Evolutionary conservation across 352 stramenopile species (phyloP).

Genomic region (Globisporangium alternatum): DNA sequence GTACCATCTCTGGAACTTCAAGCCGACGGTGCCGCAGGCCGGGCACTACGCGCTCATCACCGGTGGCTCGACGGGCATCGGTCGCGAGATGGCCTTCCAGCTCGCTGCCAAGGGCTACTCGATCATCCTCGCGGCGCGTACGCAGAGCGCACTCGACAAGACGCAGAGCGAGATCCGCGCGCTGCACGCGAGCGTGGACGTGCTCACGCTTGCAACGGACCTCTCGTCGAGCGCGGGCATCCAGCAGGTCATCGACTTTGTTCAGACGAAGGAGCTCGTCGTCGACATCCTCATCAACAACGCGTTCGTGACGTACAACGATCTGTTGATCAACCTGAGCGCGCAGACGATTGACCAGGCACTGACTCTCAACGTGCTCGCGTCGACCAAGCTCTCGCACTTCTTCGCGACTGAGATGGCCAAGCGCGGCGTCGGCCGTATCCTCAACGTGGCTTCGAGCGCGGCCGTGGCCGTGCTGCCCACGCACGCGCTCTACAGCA

Average conservation of each 20-base stretch:
- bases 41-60: slow-evolving; percentile 53
- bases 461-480: background rate
- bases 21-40: slow-evolving; percentile 22
- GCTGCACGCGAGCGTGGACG: slow-evolving; percentile 29
- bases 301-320: background rate
- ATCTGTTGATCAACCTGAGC: background rate
- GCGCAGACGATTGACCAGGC: background rate
- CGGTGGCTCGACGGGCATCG: slow-evolving; percentile 64
- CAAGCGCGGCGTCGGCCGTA: slow-evolving; percentile 13
- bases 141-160: slow-evolving; percentile 39
- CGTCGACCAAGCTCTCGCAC: slow-evolving; percentile 18
- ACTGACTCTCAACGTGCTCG: slow-evolving; percentile 2
- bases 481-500: slow-evolving; percentile 16
- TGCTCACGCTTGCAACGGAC: background rate
- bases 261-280: background rate
- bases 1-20: slow-evolving; percentile 52
- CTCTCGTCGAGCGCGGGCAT: background rate
- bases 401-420: slow-evolving; percentile 45
- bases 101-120: slow-evolving; percentile 62
- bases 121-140: slow-evolving; percentile 55
- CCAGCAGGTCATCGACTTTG: slow-evolving; percentile 4
- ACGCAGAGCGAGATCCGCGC: slow-evolving; percentile 55
- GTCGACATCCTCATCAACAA: slow-evolving; percentile 8
- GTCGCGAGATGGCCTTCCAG: slow-evolving; percentile 59
- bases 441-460: background rate